Base-by-base conservation (phyloP, 179 eudicot species). In the Heliamphora pulchella region DNA sequence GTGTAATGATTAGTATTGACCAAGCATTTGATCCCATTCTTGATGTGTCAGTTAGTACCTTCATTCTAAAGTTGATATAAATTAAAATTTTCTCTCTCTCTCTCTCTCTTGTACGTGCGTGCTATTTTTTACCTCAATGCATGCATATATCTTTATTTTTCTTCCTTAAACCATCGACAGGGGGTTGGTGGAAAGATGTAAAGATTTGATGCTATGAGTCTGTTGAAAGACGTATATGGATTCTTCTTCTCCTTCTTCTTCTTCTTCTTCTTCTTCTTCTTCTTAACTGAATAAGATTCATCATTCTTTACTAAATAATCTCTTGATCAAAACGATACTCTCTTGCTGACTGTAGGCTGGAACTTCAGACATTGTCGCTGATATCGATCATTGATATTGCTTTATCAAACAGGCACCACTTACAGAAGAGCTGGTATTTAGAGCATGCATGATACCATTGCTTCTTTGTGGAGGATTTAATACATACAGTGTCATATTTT, bases 401-500 rank as follows among this genome's bases (percentile, higher is more conserved):
- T 81, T 63, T 64, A 69, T 82, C 54, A 76, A 83, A 83, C 92
- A 94, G 98, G 97, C 98, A 77, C 99, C 98, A 72, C 70, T 93
- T 68, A 92, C 97, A 9, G 99, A 94, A 85, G 99, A 96, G 87
- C 82, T 96, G 89, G 99, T 96, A 75, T 96, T 93, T 82, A 87
- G 98, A 87, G 98, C 98, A 70, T 96, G 98, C 81, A 96, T 96
- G 99, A 90, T 94, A 75, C 93, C 99, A 83, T 83, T 96, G 85
- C 97, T 96, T 75, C 88, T 91, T 22, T 96, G 98, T 88, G 98
- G 96, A 73, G 94, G 99, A 79, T 92, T 96, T 81, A 87, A 78
- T 62, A 88, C 98, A 61, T 85, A 88, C 68, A 84, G 81, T 69
- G 91, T 85, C 67, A 64, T 94, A 59, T 85, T 93, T 78, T 88